These are phyloP conservation scores for Tylopilus cervinicoccineus DNA, from an alignment of 768 basidiomycete species.

Conservation along the genomic window DNA sequence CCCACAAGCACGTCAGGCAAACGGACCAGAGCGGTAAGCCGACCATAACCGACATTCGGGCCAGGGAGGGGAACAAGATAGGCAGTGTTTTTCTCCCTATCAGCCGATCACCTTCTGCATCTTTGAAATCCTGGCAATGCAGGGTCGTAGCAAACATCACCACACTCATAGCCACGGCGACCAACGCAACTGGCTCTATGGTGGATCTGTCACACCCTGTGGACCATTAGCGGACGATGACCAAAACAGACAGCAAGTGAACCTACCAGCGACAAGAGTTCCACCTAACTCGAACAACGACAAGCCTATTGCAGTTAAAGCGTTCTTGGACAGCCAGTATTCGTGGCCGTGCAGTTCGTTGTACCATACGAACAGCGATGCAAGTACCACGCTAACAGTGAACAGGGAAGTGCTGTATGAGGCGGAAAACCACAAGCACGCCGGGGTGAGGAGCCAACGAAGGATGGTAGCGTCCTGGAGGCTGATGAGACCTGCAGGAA, in stretches of 20 bases:
- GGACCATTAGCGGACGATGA: conserved; percentile 1
- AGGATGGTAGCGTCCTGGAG: conserved; percentile 33
- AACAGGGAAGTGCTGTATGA: conserved; percentile 31
- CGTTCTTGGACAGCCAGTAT: conserved; percentile 34
- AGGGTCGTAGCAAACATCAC: conserved; percentile 36
- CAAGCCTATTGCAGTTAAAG: conserved; percentile 35
- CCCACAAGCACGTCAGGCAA: conserved; percentile 24
- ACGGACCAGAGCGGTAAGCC: conserved; percentile 30
- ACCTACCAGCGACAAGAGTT: conserved; percentile 34
- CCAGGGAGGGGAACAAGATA: conserved; percentile 36
- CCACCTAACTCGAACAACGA: conserved; percentile 37
- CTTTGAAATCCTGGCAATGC: conserved; percentile 35
- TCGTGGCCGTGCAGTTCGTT: conserved; percentile 32
- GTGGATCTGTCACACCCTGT: conserved; percentile 23
- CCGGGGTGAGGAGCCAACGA: conserved; percentile 34
- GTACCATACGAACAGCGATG: conserved; percentile 33
- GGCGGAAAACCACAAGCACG: conserved; percentile 36
- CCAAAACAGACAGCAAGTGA: background rate
- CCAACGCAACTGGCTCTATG: conserved; percentile 23
- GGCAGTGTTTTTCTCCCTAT: conserved; percentile 42
- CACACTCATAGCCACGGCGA: conserved; percentile 30
- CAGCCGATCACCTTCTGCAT: conserved; percentile 39
- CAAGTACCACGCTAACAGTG: conserved; percentile 28
- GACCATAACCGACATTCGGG: conserved; percentile 24
- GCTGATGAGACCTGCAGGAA: conserved; percentile 43